These are phyloP conservation scores for Linderniella brevidens DNA, from an alignment of 257 asterid species.

Conservation along the genomic window DNA sequence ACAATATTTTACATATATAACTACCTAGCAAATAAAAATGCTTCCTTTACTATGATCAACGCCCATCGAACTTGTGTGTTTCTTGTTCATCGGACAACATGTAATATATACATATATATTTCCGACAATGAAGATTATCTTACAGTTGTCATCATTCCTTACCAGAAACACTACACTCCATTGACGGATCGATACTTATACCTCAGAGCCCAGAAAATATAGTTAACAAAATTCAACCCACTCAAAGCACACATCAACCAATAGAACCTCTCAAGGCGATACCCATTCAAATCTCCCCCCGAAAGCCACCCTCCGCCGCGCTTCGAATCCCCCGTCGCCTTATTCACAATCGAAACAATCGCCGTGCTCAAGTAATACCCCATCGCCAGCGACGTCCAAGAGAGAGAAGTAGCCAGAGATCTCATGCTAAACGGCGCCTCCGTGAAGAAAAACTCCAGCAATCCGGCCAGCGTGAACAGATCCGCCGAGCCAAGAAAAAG, in stretches of 20 bases:
- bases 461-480: slow-evolving; percentile 71
- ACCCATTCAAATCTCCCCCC: slow-evolving; percentile 47
- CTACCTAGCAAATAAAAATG: no score
- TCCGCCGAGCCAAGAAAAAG: slow-evolving; percentile 86
- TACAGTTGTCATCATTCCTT: not conserved
- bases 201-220: slow-evolving; percentile 59
- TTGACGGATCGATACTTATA: slow-evolving; percentile 44
- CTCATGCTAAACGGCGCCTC: slow-evolving; percentile 77
- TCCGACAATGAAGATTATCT: not conserved
- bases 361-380: slow-evolving; percentile 75
- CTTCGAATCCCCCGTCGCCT: slow-evolving; percentile 28
- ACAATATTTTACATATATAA: no score
- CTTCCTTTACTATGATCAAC: no score
- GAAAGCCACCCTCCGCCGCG: slow-evolving; percentile 46
- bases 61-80: no score
- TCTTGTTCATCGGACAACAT: no score
- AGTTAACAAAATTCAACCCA: slow-evolving; percentile 62
- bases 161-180: not conserved
- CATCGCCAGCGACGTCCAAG: slow-evolving; percentile 77
- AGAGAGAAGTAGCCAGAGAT: slow-evolving; percentile 71
- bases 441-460: slow-evolving; percentile 86
- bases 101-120: no score
- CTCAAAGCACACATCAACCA: slow-evolving; percentile 83
- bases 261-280: slow-evolving; percentile 58
- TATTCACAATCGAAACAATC: slow-evolving; percentile 53